Percentiles rank a stretch among this genome's conserved stretches.
phyloP scores from a whole-genome alignment of 139 green algal genomes.

The Auxenochlorella pyrenoidosa region DNA sequence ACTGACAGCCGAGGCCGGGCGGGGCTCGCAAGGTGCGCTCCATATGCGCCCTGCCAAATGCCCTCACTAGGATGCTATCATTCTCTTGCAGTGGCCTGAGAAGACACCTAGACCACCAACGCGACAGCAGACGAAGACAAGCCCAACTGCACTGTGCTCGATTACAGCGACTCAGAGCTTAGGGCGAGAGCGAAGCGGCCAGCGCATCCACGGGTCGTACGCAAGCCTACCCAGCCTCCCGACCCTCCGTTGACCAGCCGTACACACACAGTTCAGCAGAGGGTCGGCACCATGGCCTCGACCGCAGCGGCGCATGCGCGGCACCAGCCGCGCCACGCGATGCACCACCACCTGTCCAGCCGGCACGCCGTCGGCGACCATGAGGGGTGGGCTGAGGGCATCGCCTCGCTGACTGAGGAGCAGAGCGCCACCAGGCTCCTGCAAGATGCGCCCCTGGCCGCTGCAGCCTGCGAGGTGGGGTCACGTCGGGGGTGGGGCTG shows the following conservation, averaged over 20 bases:
- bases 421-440: slow-evolving; percentile 52
- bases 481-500: too few species aligned
- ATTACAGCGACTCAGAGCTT: background rate
- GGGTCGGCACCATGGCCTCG: background rate
- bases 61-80: too few species aligned
- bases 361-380: slow-evolving; percentile 10
- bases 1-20: too few species aligned
- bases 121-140: slow-evolving; percentile 11
- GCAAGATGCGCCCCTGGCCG: slow-evolving; percentile 1
- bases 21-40: too few species aligned
- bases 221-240: too few species aligned
- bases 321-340: background rate
- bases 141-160: background rate
- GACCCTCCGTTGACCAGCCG: too few species aligned
- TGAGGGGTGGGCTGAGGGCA: slow-evolving; percentile 73
- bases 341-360: slow-evolving; percentile 38
- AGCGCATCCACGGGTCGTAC: background rate
- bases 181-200: too few species aligned
- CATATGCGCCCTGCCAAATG: too few species aligned
- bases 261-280: too few species aligned
- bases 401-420: slow-evolving; percentile 61
- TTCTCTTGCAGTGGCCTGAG: background rate
- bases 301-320: background rate
- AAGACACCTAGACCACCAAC: background rate
- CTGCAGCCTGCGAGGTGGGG: background rate